A percentile compares a stretch with the other conserved stretches of the same genome.
Conservation (phyloP, 2,329 filamentous ascomycete genomes). For the Sclerotinia subarctica region DNA sequence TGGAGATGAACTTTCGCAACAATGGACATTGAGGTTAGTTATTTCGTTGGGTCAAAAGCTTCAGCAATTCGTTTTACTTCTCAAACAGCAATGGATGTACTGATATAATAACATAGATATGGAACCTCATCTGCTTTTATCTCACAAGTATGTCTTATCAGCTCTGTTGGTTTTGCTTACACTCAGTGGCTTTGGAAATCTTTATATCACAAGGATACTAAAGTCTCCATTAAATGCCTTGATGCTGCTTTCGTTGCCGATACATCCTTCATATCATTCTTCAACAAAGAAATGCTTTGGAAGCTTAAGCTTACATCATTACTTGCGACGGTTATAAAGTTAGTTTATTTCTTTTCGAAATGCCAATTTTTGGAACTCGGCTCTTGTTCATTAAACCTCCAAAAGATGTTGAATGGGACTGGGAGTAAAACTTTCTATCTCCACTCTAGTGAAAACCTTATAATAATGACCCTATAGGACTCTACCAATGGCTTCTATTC, state of each 20-base stretch:
- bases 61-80: not conserved
- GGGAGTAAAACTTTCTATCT: not conserved
- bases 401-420: not conserved
- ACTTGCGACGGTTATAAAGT: constrained; percentile 24
- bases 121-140: constrained; percentile 24
- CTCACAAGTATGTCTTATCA: constrained; percentile 21
- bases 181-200: constrained; percentile 27
- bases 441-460: not conserved
- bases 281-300: constrained; percentile 25
- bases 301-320: constrained; percentile 24
- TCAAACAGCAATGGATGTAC: too few species aligned
- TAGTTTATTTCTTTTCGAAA: not conserved
- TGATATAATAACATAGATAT: constrained; percentile 18
- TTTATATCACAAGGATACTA: constrained; percentile 19
- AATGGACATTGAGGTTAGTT: constrained; percentile 23
- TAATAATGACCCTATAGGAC: not conserved
- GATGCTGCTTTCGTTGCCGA: constrained; percentile 25
- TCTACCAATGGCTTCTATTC: constrained; percentile 19
- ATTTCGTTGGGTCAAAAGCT: too few species aligned
- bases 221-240: constrained; percentile 21
- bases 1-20: constrained; percentile 22
- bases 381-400: not conserved
- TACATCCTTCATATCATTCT: constrained; percentile 13
- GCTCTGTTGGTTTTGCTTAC: constrained; percentile 24
- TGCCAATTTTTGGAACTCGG: not conserved